phyloP scores from a whole-genome alignment of 371 early-diverging fungal genomes.

The Mucor piriformis region DNA sequence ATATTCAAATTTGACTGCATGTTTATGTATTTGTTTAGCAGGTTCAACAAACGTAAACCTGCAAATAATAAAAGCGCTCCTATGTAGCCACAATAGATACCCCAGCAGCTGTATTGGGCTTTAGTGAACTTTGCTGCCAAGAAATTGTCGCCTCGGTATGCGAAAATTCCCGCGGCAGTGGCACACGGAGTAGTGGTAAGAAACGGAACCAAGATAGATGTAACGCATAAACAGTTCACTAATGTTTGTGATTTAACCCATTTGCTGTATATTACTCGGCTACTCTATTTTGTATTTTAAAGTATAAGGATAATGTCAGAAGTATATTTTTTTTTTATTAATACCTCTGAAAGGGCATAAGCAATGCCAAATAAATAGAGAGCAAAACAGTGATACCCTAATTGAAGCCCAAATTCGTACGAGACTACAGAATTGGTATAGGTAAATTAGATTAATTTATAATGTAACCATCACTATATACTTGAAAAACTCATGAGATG shows the following conservation, averaged over 20 bases:
- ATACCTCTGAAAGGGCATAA: constrained; percentile 10
- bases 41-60: constrained; percentile 25
- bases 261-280: constrained; percentile 7
- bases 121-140: constrained; percentile 1
- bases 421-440: constrained; percentile 11
- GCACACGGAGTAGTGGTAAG: constrained; percentile 11
- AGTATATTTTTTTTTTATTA: background rate
- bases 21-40: constrained; percentile 27
- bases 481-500: no score
- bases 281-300: background rate
- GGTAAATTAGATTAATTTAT: no score
- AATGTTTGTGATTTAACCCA: constrained; percentile 19
- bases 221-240: constrained; percentile 6
- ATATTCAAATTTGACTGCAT: constrained; percentile 24
- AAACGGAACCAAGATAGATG: constrained; percentile 5
- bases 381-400: constrained; percentile 16
- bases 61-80: constrained; percentile 28
- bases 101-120: constrained; percentile 10
- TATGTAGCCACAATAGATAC: constrained; percentile 11
- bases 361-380: constrained; percentile 23
- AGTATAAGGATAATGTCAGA: background rate
- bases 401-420: constrained; percentile 9
- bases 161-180: constrained; percentile 6
- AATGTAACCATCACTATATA: background rate
- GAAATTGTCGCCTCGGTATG: background rate